Evolutionary conservation across 805 yeast genomes (phyloP).

Genomic region (Alloascoidea africana): DNA sequence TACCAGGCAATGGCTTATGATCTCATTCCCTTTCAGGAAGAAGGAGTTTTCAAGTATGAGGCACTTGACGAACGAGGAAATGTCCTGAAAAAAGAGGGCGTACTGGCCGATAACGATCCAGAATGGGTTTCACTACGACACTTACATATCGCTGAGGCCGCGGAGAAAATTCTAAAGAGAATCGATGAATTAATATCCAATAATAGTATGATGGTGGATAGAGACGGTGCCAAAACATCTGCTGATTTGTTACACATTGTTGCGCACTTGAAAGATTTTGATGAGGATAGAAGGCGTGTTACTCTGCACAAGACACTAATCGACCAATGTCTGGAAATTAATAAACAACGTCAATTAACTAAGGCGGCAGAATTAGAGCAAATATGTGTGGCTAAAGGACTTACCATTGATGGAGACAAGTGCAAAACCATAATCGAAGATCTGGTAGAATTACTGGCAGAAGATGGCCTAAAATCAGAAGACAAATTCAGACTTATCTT

Average conservation of each 20-base stretch:
- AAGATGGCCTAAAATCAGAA: constrained; percentile 31
- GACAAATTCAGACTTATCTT: constrained; percentile 68
- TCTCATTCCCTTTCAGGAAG: constrained; percentile 27
- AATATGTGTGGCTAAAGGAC: constrained; percentile 58
- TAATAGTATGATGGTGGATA: constrained; percentile 49
- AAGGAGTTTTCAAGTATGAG: constrained; percentile 32
- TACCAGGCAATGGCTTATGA: constrained; percentile 92
- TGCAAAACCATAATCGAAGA: constrained; percentile 45
- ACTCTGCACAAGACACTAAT: constrained; percentile 45
- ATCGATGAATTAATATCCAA: constrained; percentile 51
- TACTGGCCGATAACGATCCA: constrained; percentile 43
- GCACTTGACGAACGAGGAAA: constrained; percentile 40
- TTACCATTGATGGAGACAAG: constrained; percentile 50
- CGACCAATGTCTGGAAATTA: constrained; percentile 47
- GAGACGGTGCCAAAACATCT: constrained; percentile 41
- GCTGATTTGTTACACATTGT: constrained; percentile 46
- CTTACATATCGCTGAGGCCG: constrained; percentile 60
- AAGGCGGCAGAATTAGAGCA: constrained; percentile 81
- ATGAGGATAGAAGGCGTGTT: constrained; percentile 46
- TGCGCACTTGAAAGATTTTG: constrained; percentile 52
- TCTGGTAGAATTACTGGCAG: constrained; percentile 37
- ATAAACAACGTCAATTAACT: constrained; percentile 42
- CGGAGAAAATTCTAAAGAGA: constrained; percentile 40
- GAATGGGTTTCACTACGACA: constrained; percentile 65
- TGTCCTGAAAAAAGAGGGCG: constrained; percentile 27